Base-by-base conservation (phyloP, 2,329 filamentous ascomycete genomes). In the Cladorrhinum sp. region DNA sequence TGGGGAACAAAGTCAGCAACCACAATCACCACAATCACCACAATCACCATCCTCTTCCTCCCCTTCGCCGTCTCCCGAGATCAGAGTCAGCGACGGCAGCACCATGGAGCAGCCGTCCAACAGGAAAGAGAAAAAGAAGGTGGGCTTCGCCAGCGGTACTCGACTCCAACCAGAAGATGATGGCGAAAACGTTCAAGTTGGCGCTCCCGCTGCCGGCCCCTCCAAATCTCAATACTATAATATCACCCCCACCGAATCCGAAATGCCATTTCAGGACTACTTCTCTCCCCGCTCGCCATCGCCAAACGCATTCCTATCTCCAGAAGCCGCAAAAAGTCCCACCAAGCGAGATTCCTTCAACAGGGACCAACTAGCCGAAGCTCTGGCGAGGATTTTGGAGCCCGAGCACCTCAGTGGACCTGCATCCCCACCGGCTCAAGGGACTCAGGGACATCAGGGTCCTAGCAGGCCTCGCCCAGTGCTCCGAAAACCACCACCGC, bases 101-200 rank as follows among this genome's bases (percentile, higher is more conserved):
- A 5, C 62, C 55, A 7, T 60, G 29, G 7, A 32, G 10, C 41
- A 45, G 41, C 56, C 12, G 49, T 20, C 55, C 45, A 67, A 65
- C 48, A 60, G 60, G 25, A 70, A 64, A 57, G 69, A 70, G 60
- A 71, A 71, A 64, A 71, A 71, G 52, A 66, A 62, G 54, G 70
- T 71, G 9, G 70, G 67, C 8, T 71, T 71, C 32, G 65, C 59
- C 10, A 64, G 64, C 41, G 65, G 66, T 50, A 62, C 16, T n/a
- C 55, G 58, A 45, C 36, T 58, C 22, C 61, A 58, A 13, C n/a
- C 41, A 18, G 41, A 45, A 13, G 20, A 50, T 16, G 23, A 25
- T 18, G 50, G 57, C 10, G 50, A 59, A 16, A 38, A 24, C 59
- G 24, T 50, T 59, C n/a, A n/a, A 22, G 25, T 60, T 55, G 62